Conservation (phyloP, 1,139 yeast species). For the Nakaseomyces sp. region DNA sequence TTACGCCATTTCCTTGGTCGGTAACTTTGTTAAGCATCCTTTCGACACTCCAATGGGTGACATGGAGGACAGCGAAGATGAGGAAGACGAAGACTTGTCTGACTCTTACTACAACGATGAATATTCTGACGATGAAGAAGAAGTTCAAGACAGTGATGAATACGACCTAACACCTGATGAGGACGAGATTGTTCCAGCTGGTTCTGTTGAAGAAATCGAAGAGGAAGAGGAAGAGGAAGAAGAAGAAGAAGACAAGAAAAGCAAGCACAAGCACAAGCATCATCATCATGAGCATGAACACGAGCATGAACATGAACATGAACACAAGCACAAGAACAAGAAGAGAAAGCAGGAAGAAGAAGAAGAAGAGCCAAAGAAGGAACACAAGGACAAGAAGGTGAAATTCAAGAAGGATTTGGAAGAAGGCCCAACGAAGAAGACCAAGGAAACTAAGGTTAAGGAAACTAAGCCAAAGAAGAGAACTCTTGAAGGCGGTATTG, state of each 20-base stretch:
- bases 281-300: conserved; percentile 14
- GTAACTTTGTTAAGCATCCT: conserved; percentile 95
- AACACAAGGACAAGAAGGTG: conserved; percentile 52
- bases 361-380: conserved; percentile 27
- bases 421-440: conserved; percentile 75
- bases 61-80: conserved; percentile 49
- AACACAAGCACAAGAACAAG: conserved; percentile 16
- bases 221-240: conserved; percentile 33
- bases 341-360: conserved; percentile 21
- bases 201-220: conserved; percentile 52
- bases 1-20: conserved; percentile 82
- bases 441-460: conserved; percentile 32
- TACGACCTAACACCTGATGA: conserved; percentile 89
- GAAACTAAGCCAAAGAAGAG: conserved; percentile 43
- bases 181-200: conserved; percentile 50
- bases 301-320: conserved; percentile 18
- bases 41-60: conserved; percentile 34
- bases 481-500: conserved; percentile 86
- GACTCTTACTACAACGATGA: conserved; percentile 5
- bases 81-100: conserved; percentile 15
- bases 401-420: conserved; percentile 84
- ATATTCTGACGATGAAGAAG: conserved; percentile 20
- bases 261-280: conserved; percentile 20
- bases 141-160: conserved; percentile 36
- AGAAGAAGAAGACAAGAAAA: conserved; percentile 34